Base-by-base conservation (phyloP, 768 basidiomycete species). In the Tulasnella sp. region DNA sequence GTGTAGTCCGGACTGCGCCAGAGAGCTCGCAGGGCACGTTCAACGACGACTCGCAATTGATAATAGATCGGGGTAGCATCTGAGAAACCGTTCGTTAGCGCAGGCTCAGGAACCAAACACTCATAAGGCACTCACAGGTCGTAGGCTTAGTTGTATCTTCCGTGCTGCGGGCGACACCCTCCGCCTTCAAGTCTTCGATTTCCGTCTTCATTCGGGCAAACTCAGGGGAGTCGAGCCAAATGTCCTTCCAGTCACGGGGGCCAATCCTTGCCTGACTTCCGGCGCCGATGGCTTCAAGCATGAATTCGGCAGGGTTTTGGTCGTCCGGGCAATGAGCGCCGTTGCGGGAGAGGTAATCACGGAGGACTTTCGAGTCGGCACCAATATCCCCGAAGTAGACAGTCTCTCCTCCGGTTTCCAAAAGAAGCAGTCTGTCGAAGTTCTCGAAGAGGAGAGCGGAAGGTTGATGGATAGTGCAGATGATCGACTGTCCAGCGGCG, bases 311-410 rank as follows among this genome's bases (percentile, higher is more conserved):
- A 0, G 81, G 92, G 78, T 96, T 96, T 77, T 88, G 88, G 74
- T 89, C 88, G 0, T 85, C 64, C 3, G 92, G 91, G 79, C 92
- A 94, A 35, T 79, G 74, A 0, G 90, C 94, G 16, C 93, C 92
- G 74, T 91, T 81, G 17, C 83, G 83, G 29, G 87, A 86, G 77
- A 95, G 93, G 81, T 96, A 96, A 5, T 87, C 83, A 34, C 86
- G 87, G 65, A 95, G 81, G 40, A 87, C 82, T 1, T 81, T 77
- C 3, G 91, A 90, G 74, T 92, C 90, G 52, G 83, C 78, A 62
- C 93, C 94, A 66, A 95, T 92, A 74, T 91, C 90, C 52, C 94
- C 94, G 77, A 92, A 95, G 83, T 95, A 96, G n/a, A 95, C 91
- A 0, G 93, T 94, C 78, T 92, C 88, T 7, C 94, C 94, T 1